These are phyloP conservation scores for Trypanosoma avium DNA, from an alignment of 208 protist genomes.

Conservation along the genomic window DNA sequence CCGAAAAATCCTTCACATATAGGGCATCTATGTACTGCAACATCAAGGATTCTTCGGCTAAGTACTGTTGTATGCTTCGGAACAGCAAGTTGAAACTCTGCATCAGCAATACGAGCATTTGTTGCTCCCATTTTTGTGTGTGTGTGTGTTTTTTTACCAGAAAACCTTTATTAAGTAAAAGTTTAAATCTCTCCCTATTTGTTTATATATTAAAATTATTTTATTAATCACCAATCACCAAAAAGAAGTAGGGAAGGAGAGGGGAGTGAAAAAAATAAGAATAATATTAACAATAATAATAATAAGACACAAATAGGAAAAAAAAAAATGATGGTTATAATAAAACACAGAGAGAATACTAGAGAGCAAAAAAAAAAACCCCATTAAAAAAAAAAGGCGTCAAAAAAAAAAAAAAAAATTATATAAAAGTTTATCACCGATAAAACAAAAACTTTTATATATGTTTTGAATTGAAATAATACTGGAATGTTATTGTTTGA, in stretches of 20 bases:
- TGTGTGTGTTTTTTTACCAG: no score
- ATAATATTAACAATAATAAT: no score
- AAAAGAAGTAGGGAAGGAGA: slow-evolving; percentile 5
- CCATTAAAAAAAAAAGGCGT: no score
- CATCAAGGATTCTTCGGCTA: not conserved
- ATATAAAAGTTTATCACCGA: not conserved
- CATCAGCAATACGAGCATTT: slow-evolving; percentile 13
- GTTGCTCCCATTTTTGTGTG: slow-evolving; percentile 3
- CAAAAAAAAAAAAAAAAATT: not conserved
- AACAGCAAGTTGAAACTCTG: slow-evolving; percentile 7
- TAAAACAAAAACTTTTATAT: not conserved
- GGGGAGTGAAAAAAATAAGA: no score
- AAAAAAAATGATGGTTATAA: no score
- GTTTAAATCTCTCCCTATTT: no score
- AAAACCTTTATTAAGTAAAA: no score
- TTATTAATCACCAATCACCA: no score
- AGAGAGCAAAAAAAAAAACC: no score
- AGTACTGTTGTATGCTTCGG: not conserved
- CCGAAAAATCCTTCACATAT: not conserved
- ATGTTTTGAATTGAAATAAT: not conserved
- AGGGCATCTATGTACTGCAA: slow-evolving; percentile 7
- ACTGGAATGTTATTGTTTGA: not conserved
- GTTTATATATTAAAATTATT: no score
- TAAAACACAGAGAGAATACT: no score
- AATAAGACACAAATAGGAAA: no score